Conservation (phyloP, 805 yeast species). For the Yarrowia divulgata region DNA sequence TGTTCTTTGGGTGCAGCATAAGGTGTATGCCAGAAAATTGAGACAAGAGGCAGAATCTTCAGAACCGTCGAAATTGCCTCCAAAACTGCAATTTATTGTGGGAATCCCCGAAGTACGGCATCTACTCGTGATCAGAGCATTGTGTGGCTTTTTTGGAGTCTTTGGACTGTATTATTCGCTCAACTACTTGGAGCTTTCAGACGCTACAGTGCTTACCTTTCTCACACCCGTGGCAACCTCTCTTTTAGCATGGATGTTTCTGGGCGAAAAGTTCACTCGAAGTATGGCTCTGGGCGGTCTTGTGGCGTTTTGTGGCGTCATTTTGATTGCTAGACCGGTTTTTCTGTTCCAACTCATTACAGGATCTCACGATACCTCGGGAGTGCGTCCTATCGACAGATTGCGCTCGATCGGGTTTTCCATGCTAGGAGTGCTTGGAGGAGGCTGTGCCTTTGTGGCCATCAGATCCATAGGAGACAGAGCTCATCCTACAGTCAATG, state of each 20-base stretch:
- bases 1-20: conserved; percentile 57
- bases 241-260: conserved; percentile 68
- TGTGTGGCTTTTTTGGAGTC: conserved; percentile 80
- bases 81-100: conserved; percentile 44
- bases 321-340: conserved; percentile 81
- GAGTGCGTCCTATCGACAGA: conserved; percentile 57
- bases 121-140: conserved; percentile 67
- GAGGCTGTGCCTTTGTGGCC: conserved; percentile 70
- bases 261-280: conserved; percentile 70
- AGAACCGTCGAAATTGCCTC: conserved; percentile 54
- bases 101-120: conserved; percentile 69
- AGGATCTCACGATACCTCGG: conserved; percentile 9
- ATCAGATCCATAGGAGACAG: conserved; percentile 76
- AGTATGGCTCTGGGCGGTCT: conserved; percentile 74
- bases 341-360: conserved; percentile 62
- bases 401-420: conserved; percentile 70
- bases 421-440: conserved; percentile 71
- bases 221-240: conserved; percentile 80
- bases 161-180: conserved; percentile 79
- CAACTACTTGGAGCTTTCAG: conserved; percentile 76
- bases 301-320: conserved; percentile 74
- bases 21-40: conserved; percentile 58
- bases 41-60: conserved; percentile 52
- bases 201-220: conserved; percentile 81
- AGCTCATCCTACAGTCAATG: conserved; percentile 83